Evolutionary conservation across 2,329 filamentous ascomycete species (phyloP).

Genomic region (Sclerotinia trifoliorum): DNA sequence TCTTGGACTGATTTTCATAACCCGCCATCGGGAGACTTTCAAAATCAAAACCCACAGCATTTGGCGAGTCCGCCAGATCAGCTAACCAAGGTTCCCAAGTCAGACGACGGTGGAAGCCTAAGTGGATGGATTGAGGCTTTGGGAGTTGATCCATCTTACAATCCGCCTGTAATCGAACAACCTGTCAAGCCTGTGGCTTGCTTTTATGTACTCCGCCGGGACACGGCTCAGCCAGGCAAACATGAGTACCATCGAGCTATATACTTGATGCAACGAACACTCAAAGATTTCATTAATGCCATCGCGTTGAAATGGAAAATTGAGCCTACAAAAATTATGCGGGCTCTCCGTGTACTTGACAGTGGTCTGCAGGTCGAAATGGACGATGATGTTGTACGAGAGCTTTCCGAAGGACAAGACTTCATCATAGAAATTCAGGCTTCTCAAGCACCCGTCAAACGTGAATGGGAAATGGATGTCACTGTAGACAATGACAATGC

Average conservation of each 20-base stretch:
- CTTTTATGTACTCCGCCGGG: slow-evolving; percentile 71
- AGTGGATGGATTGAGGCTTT: slow-evolving; percentile 87
- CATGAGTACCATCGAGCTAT: slow-evolving; percentile 75
- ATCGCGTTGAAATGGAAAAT: slow-evolving; percentile 80
- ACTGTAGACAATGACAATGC: slow-evolving; percentile 36
- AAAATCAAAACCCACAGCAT: slow-evolving; percentile 44
- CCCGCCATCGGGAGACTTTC: slow-evolving; percentile 50
- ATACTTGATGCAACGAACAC: slow-evolving; percentile 75
- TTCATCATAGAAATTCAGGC: slow-evolving; percentile 60
- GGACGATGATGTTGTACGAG: slow-evolving; percentile 83
- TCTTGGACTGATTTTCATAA: slow-evolving; percentile 60
- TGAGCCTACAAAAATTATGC: slow-evolving; percentile 67
- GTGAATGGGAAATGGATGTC: slow-evolving; percentile 63
- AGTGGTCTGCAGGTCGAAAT: slow-evolving; percentile 80
- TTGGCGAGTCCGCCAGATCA: slow-evolving; percentile 50
- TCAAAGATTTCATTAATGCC: slow-evolving; percentile 69
- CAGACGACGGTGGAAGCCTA: slow-evolving; percentile 62
- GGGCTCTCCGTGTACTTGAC: slow-evolving; percentile 69
- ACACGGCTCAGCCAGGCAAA: slow-evolving; percentile 47
- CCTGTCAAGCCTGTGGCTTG: slow-evolving; percentile 75
- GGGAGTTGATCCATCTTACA: slow-evolving; percentile 83
- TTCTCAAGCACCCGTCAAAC: slow-evolving; percentile 44
- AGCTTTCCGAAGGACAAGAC: slow-evolving; percentile 86
- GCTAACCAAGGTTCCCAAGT: slow-evolving; percentile 54
- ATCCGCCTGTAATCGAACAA: slow-evolving; percentile 69